Evolutionary conservation across 1,284 basidiomycete genomes (phyloP).

Genomic region (Cryptococcus floricola): DNA sequence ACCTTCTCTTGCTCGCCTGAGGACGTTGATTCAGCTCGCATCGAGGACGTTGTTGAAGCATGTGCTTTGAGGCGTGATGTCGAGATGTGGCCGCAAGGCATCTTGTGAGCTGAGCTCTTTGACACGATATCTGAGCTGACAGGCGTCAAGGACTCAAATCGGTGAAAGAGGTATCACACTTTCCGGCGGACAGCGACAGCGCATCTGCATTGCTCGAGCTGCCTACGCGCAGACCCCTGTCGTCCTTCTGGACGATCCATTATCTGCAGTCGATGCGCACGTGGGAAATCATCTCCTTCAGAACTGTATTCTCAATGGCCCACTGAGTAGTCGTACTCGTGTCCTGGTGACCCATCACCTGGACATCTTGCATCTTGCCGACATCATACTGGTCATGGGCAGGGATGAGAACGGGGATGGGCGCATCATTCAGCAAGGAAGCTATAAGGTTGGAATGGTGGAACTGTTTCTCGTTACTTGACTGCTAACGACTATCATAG

Average conservation of each 20-base stretch:
- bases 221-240: slow-evolving; percentile 16
- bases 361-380: slow-evolving; percentile 55
- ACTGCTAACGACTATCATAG: neutral
- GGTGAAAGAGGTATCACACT: slow-evolving; percentile 23
- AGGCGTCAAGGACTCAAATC: slow-evolving; percentile 10
- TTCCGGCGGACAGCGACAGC: slow-evolving; percentile 22
- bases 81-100: slow-evolving; percentile 22
- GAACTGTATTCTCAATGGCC: slow-evolving; percentile 60
- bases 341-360: slow-evolving; percentile 67
- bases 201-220: slow-evolving; percentile 19
- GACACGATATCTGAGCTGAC: neutral
- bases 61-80: slow-evolving; percentile 31
- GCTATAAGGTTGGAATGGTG: slow-evolving; percentile 28
- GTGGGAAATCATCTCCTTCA: slow-evolving; percentile 48
- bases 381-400: slow-evolving; percentile 27
- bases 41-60: slow-evolving; percentile 21
- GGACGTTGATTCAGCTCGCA: slow-evolving; percentile 16
- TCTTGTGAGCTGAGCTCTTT: slow-evolving; percentile 44
- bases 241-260: slow-evolving; percentile 34
- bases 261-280: slow-evolving; percentile 66
- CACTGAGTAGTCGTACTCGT: slow-evolving; percentile 60
- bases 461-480: neutral
- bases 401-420: slow-evolving; percentile 16
- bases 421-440: slow-evolving; percentile 22
- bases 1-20: slow-evolving; percentile 24